These are phyloP conservation scores for Porphyrellus cyaneotinctus DNA, from an alignment of 768 basidiomycete species.

Conservation along the genomic window DNA sequence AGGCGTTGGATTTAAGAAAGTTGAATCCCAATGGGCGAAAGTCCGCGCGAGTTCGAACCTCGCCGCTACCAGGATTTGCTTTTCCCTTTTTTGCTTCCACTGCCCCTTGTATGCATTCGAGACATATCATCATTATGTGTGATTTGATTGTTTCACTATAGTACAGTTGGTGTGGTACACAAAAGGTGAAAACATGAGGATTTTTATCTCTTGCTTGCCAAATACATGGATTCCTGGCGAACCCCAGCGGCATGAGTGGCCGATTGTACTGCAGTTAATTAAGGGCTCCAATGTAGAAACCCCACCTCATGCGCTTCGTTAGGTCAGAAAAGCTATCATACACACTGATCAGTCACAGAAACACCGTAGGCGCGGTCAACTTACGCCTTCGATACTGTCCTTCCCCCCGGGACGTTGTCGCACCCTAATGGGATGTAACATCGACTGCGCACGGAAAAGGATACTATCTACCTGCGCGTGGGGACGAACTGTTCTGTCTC, in stretches of 20 bases:
- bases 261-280: too few relatives aligned
- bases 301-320: neutral
- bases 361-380: constrained; percentile 11
- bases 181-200: too few relatives aligned
- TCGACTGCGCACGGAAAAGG: neutral
- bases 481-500: constrained; percentile 55
- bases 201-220: neutral
- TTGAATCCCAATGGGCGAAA: constrained; percentile 80
- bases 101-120: too few relatives aligned
- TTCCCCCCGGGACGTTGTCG: constrained; percentile 64
- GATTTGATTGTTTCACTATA: neutral
- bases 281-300: neutral
- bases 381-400: constrained; percentile 50
- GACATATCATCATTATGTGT: too few relatives aligned
- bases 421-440: constrained; percentile 40
- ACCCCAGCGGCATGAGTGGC: too few relatives aligned
- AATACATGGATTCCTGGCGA: neutral
- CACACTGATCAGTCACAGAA: neutral
- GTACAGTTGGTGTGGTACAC: neutral
- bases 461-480: constrained; percentile 52
- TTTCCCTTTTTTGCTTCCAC: neutral
- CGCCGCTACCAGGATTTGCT: constrained; percentile 60
- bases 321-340: constrained; percentile 27
- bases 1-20: constrained; percentile 84
- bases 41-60: constrained; percentile 91